These are phyloP conservation scores for Cylindrotheca closterium DNA, from an alignment of 108 stramenopile genomes.

Conservation along the genomic window DNA sequence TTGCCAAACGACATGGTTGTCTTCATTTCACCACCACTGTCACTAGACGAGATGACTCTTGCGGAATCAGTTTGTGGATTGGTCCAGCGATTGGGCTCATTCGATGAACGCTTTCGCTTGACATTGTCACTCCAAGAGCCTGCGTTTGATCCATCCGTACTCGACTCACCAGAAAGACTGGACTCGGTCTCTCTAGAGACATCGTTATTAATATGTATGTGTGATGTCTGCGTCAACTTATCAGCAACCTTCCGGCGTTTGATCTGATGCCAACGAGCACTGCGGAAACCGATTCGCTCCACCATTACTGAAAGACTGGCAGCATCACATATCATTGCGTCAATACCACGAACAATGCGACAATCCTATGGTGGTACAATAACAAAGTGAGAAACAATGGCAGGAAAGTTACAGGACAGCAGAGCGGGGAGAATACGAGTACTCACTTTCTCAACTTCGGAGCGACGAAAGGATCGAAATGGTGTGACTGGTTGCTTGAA, in stretches of 20 bases:
- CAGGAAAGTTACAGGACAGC: background rate
- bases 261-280: constrained; percentile 68
- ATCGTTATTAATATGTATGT: background rate
- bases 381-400: background rate
- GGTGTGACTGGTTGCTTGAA: constrained; percentile 83
- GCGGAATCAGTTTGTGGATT: no score
- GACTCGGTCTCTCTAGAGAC: constrained; percentile 10
- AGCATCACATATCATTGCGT: constrained; percentile 75
- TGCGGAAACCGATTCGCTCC: constrained; percentile 68
- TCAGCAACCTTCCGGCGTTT: constrained; percentile 61
- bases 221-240: background rate
- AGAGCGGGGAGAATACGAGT: constrained; percentile 4
- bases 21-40: no score
- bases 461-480: constrained; percentile 75
- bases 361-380: constrained; percentile 47
- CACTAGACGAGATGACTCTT: no score
- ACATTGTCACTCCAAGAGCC: background rate
- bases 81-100: no score
- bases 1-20: no score
- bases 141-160: constrained; percentile 4
- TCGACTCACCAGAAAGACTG: constrained; percentile 21
- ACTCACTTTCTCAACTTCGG: constrained; percentile 75
- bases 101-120: constrained; percentile 1
- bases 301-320: constrained; percentile 84
- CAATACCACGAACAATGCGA: constrained; percentile 73